Evolutionary conservation across 305 asterid genomes (phyloP).

Genomic region (Euphrasia arctica): DNA sequence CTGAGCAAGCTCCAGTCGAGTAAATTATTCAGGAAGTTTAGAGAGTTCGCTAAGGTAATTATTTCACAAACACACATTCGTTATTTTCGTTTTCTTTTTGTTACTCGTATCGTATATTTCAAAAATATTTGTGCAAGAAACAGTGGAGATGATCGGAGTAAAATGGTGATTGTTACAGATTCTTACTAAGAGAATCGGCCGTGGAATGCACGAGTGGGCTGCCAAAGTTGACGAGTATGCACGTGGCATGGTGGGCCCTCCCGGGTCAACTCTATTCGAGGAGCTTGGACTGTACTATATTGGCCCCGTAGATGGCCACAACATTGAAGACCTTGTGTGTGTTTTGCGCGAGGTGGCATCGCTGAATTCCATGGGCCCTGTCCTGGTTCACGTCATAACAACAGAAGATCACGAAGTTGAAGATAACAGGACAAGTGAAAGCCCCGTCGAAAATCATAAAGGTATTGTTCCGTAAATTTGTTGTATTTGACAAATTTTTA

Average conservation of each 20-base stretch:
- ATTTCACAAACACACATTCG: background rate
- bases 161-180: slow-evolving; percentile 41
- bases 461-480: slow-evolving; percentile 31
- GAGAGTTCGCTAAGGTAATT: slow-evolving; percentile 84
- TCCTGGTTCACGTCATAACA: slow-evolving; percentile 79
- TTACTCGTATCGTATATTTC: background rate
- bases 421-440: slow-evolving; percentile 28
- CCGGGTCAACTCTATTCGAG: slow-evolving; percentile 88
- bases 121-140: background rate
- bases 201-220: slow-evolving; percentile 92
- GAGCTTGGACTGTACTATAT: slow-evolving; percentile 92
- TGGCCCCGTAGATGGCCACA: slow-evolving; percentile 91
- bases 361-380: slow-evolving; percentile 86
- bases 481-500: background rate
- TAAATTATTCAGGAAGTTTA: slow-evolving; percentile 62
- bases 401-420: slow-evolving; percentile 44
- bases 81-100: background rate
- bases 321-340: slow-evolving; percentile 77
- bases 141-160: background rate
- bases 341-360: slow-evolving; percentile 79
- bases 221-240: slow-evolving; percentile 93
- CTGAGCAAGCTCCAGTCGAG: slow-evolving; percentile 87
- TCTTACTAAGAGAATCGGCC: slow-evolving; percentile 73
- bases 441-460: slow-evolving; percentile 29
- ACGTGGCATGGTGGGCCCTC: slow-evolving; percentile 88